Base-by-base conservation (phyloP, 306 rosid genomes). In the Medicago arabica region DNA sequence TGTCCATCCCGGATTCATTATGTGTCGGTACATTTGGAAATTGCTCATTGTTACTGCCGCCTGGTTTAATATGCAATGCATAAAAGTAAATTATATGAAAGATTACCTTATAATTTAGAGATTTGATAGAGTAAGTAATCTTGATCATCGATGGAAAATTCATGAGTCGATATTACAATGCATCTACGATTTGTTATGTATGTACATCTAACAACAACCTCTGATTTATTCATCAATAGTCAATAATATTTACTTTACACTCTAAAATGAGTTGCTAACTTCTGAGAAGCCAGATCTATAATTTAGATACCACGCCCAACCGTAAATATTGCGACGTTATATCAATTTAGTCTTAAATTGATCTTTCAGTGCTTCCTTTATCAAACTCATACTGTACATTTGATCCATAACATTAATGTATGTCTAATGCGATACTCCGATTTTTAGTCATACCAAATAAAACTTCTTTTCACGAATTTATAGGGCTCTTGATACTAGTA, bases 11-110 rank as follows among this genome's bases (percentile, higher is more conserved):
- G 97, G 97, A 69, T 83, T 86, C 95, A 86, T 87, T 15, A 90
- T 87, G 84, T 92, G 98, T 13, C 98, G 89, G 75, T 79, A 92
- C 89, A 86, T 87, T 86, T 95, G 98, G 72, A 95, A 95, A 78
- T 95, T 95, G 86, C 84, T 85, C 85, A 95, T 71, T 8, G 92
- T 89, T 18, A 95, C 97, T 21, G 49, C 82, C 0, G 96, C 97
- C 98, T 94, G 84, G 19, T 77, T 0, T 9, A 8, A 47, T 69
- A 38, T 59, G 43, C 69, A 46, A 25, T 7, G 10, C 51, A 54
- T 44, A 21, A 10, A 66, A 25, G 12, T 15, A 44, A 0, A 18
- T 55, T n/a, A 54, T 81, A 41, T 51, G 47, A 54, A 25, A 28
- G 67, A 12, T 47, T 47, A 13, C 53, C 17, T 4, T 13, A 14